Percentiles rank a stretch among this genome's conserved stretches.
Conservation (phyloP, 2,329 filamentous ascomycete genomes). For the Colletotrichum limetticola region DNA sequence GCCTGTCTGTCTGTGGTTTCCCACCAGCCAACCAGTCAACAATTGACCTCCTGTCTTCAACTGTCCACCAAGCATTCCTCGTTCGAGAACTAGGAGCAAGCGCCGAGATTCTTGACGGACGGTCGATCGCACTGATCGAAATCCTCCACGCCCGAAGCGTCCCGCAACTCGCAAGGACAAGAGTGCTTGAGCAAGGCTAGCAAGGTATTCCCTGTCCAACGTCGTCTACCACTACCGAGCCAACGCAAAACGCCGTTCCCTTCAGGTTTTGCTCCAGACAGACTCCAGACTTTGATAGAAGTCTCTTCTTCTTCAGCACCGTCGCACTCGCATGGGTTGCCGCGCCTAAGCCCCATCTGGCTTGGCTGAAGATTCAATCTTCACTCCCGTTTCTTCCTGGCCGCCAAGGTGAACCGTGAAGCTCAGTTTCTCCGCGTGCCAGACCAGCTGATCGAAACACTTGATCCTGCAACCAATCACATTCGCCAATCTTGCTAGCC, state of each 20-base stretch:
- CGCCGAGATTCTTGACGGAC: slow-evolving; percentile 16
- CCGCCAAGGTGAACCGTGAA: slow-evolving; percentile 12
- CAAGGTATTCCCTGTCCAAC: slow-evolving; percentile 22
- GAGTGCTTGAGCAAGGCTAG: slow-evolving; percentile 9
- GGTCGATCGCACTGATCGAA: slow-evolving; percentile 18
- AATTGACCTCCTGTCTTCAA: not conserved
- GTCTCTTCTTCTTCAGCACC: slow-evolving; percentile 16
- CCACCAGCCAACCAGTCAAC: not conserved
- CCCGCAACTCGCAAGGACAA: not conserved
- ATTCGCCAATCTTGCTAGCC: not conserved
- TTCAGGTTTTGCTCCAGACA: slow-evolving; percentile 27
- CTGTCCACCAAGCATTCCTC: not conserved
- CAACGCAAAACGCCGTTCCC: slow-evolving; percentile 33
- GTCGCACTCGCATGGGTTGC: slow-evolving; percentile 34
- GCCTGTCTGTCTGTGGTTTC: slow-evolving; percentile 5
- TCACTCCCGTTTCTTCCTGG: slow-evolving; percentile 3
- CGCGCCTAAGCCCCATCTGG: slow-evolving; percentile 15
- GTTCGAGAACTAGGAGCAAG: slow-evolving; percentile 15
- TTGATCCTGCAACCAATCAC: slow-evolving; percentile 17
- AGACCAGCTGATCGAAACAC: slow-evolving; percentile 19
- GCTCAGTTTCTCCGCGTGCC: slow-evolving; percentile 8
- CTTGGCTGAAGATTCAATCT: not conserved
- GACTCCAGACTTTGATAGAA: slow-evolving; percentile 23
- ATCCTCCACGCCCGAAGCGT: not conserved
- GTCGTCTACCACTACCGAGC: slow-evolving; percentile 25